phyloP scores from a whole-genome alignment of 805 yeast genomes.

The Nakazawaea ernobii region DNA sequence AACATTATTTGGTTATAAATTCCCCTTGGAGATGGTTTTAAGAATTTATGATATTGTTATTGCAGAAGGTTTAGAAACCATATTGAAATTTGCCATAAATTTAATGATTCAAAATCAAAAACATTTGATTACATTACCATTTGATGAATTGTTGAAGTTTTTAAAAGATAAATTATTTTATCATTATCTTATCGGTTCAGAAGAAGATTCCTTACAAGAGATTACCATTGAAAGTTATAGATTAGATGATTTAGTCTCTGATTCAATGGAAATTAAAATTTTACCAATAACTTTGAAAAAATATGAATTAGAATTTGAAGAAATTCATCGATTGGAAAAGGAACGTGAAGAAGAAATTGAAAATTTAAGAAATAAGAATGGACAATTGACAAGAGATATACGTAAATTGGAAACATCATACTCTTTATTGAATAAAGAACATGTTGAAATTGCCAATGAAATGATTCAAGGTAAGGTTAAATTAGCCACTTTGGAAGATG shows the following conservation, averaged over 20 bases:
- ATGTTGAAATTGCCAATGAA: constrained; percentile 79
- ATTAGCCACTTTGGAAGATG: constrained; percentile 71
- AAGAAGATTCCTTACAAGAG: constrained; percentile 13
- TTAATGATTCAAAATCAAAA: constrained; percentile 66
- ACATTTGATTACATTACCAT: constrained; percentile 52
- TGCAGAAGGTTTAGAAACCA: constrained; percentile 86
- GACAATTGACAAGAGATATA: constrained; percentile 66
- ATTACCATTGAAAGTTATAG: constrained; percentile 36
- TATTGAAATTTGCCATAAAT: constrained; percentile 78
- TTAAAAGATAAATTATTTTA: constrained; percentile 77
- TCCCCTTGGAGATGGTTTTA: constrained; percentile 83
- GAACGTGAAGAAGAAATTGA: constrained; percentile 62
- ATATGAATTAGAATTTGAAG: constrained; percentile 69
- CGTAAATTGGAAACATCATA: constrained; percentile 66
- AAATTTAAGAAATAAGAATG: constrained; percentile 55
- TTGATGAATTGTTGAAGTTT: constrained; percentile 72
- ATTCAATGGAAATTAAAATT: constrained; percentile 69
- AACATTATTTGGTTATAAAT: constrained; percentile 90
- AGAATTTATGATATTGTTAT: constrained; percentile 84
- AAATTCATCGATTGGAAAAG: constrained; percentile 61
- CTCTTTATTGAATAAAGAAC: constrained; percentile 70
- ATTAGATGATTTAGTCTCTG: constrained; percentile 69
- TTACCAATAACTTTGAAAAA: constrained; percentile 67
- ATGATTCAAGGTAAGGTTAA: constrained; percentile 75
- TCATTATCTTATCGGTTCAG: constrained; percentile 44